Percentiles rank a stretch among this genome's conserved stretches.
phyloP scores from a whole-genome alignment of 768 basidiomycete species.

The Phlebiopsis gigantea region DNA sequence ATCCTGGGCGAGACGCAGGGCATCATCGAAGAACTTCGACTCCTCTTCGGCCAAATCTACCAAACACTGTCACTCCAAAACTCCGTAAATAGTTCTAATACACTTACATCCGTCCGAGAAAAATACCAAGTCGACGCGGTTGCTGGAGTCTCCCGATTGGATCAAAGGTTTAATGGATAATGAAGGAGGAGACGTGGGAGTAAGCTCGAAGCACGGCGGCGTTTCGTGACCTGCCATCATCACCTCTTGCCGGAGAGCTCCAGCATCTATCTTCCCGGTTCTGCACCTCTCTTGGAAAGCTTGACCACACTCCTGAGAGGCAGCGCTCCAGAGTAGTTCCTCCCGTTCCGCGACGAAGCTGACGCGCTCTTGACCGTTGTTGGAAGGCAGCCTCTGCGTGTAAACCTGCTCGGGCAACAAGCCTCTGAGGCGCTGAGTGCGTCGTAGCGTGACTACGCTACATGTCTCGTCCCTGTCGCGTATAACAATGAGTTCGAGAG shows the following conservation, averaged over 20 bases:
- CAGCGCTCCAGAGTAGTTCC: conserved; percentile 3
- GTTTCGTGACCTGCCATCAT: background rate
- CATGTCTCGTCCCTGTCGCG: conserved; percentile 14
- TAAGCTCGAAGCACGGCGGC: background rate
- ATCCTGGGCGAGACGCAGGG: conserved; percentile 59
- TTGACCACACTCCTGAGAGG: background rate
- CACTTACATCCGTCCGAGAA: conserved; percentile 74
- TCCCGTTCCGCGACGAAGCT: conserved; percentile 12
- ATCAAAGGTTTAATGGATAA: conserved; percentile 50
- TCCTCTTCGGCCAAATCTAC: conserved; percentile 53
- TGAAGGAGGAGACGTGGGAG: background rate
- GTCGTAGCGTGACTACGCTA: conserved; percentile 8
- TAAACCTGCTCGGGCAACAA: background rate
- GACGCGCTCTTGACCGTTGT: conserved; percentile 14
- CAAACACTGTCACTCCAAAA: background rate
- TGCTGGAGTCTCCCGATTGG: conserved; percentile 54
- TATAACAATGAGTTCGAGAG: conserved; percentile 19
- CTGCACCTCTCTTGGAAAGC: background rate
- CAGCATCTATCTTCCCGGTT: background rate
- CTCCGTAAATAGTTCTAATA: conserved; percentile 8
- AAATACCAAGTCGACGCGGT: conserved; percentile 72
- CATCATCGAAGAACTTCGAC: conserved; percentile 62
- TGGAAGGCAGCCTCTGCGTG: background rate
- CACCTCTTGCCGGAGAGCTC: background rate
- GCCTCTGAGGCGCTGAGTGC: conserved; percentile 14